phyloP scores from a whole-genome alignment of 1,284 basidiomycete genomes.

The Naganishia sp. region DNA sequence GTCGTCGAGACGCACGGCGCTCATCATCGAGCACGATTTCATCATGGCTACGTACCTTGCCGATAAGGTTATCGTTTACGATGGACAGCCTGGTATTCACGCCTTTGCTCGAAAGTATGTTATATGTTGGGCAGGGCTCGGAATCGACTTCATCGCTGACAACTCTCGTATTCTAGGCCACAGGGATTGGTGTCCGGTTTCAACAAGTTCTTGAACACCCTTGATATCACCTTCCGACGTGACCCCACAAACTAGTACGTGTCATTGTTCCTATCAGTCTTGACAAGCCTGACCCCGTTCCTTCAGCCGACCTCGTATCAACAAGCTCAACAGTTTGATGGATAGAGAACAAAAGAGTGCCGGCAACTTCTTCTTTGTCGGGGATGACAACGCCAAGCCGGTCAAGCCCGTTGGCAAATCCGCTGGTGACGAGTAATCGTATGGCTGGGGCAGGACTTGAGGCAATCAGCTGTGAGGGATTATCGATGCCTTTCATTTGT shows the following conservation, averaged over 20 bases:
- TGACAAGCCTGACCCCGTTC: constrained; percentile 2
- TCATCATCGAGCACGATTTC: constrained; percentile 97
- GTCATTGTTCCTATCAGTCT: constrained; percentile 9
- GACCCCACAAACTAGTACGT: constrained; percentile 82
- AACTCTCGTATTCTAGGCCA: constrained; percentile 39
- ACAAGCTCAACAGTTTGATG: constrained; percentile 89
- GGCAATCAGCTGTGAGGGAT: no score
- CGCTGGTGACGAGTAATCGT: neutral
- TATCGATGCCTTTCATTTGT: no score
- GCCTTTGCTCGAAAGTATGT: constrained; percentile 83
- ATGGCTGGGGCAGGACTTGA: no score
- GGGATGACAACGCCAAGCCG: constrained; percentile 27
- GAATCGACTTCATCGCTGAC: neutral
- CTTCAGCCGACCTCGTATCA: constrained; percentile 70
- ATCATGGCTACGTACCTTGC: constrained; percentile 84
- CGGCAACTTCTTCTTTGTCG: constrained; percentile 35
- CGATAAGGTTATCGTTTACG: constrained; percentile 94
- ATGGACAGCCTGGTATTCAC: constrained; percentile 76
- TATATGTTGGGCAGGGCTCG: neutral
- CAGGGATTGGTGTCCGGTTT: constrained; percentile 53
- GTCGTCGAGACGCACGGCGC: constrained; percentile 92
- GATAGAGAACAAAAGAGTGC: constrained; percentile 83
- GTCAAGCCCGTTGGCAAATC: constrained; percentile 9
- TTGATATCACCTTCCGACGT: constrained; percentile 93
- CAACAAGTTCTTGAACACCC: constrained; percentile 75